Evolutionary conservation across 192 early-diverging fungal genomes (phyloP).

Genomic region (Backusella parvicylindrica): DNA sequence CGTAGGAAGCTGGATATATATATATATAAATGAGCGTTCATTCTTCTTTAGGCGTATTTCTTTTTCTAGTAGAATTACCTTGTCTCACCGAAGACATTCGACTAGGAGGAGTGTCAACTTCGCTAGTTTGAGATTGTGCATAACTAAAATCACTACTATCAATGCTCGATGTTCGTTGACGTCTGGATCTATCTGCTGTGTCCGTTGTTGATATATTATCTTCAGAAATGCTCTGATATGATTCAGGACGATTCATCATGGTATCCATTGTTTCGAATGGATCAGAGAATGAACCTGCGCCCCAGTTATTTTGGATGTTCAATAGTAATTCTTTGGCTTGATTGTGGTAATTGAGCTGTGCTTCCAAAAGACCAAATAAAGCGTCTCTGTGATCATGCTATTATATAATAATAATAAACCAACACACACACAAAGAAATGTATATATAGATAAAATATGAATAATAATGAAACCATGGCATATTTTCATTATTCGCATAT

Average conservation of each 20-base stretch:
- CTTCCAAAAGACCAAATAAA: conserved; percentile 29
- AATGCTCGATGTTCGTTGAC: background rate
- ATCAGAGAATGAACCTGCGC: background rate
- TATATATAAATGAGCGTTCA: background rate
- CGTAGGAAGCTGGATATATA: background rate
- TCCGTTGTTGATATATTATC: background rate
- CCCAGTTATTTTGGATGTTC: conserved; percentile 6
- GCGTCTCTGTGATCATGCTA: conserved; percentile 34
- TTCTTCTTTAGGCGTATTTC: background rate
- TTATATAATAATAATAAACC: conserved; percentile 5
- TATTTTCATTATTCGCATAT: no score
- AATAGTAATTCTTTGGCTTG: conserved; percentile 14
- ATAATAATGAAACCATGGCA: no score
- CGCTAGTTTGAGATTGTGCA: background rate
- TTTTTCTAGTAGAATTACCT: background rate
- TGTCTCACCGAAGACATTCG: background rate
- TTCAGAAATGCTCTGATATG: background rate
- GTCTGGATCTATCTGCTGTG: background rate
- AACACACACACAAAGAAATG: background rate
- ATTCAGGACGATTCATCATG: background rate
- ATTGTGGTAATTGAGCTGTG: conserved; percentile 29
- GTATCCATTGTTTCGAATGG: background rate
- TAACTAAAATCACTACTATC: background rate
- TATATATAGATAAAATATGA: background rate
- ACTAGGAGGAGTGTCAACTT: background rate